Percentiles rank a stretch among this genome's conserved stretches.
These are phyloP conservation scores for Aspergillus puulaauensis DNA, from an alignment of 2,329 filamentous ascomycete genomes.

Conservation along the genomic window DNA sequence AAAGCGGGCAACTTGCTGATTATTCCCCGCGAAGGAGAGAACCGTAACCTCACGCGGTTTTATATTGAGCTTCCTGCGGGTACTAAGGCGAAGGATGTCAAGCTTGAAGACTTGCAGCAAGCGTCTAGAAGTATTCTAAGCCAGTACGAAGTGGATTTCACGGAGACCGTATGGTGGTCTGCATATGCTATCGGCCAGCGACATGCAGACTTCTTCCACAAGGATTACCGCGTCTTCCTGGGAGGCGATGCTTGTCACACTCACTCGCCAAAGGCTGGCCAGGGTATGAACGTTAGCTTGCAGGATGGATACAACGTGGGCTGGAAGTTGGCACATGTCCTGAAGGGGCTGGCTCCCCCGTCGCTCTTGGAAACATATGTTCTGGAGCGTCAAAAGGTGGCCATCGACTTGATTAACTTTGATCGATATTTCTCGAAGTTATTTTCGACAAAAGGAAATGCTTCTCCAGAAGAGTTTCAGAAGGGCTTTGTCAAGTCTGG, in stretches of 20 bases:
- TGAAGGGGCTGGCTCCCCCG: conserved; percentile 45
- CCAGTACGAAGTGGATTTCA: conserved; percentile 56
- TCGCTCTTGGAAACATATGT: conserved; percentile 55
- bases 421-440: conserved; percentile 56
- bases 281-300: conserved; percentile 55
- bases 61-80: conserved; percentile 60
- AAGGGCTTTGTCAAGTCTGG: conserved; percentile 59
- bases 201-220: conserved; percentile 67
- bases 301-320: conserved; percentile 63
- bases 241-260: conserved; percentile 69
- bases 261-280: conserved; percentile 70
- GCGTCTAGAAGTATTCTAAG: conserved; percentile 54
- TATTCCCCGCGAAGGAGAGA: conserved; percentile 56
- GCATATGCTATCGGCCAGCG: conserved; percentile 71
- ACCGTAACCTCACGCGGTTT: conserved; percentile 57
- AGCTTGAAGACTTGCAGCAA: conserved; percentile 53
- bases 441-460: conserved; percentile 49
- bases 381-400: conserved; percentile 53
- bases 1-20: conserved; percentile 48
- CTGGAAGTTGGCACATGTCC: conserved; percentile 57
- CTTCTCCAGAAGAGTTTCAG: conserved; percentile 52
- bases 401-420: conserved; percentile 60
- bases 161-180: conserved; percentile 65
- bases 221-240: conserved; percentile 65
- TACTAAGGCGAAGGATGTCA: conserved; percentile 53